These are phyloP conservation scores for Metschnikowia lunata DNA, from an alignment of 805 yeast species.

Conservation along the genomic window DNA sequence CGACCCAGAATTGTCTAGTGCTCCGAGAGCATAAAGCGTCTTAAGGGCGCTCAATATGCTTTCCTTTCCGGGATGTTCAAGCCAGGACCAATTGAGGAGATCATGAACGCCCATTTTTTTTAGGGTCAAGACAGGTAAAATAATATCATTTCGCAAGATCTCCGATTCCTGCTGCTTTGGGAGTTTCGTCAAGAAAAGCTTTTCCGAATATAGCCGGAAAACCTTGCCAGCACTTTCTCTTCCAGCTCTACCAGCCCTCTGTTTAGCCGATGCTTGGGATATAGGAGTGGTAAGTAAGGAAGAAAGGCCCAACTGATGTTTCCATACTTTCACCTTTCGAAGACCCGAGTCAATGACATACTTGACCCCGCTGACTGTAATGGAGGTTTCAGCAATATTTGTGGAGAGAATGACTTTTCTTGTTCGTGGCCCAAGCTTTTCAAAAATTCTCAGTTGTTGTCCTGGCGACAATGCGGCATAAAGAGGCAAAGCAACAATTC, in stretches of 20 bases:
- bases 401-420: slow-evolving; percentile 90
- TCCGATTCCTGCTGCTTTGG: slow-evolving; percentile 89
- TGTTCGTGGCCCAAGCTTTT: slow-evolving; percentile 54
- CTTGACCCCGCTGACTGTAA: slow-evolving; percentile 90
- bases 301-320: slow-evolving; percentile 88
- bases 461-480: slow-evolving; percentile 91
- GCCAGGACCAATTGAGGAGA: slow-evolving; percentile 85
- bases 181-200: slow-evolving; percentile 52
- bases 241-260: slow-evolving; percentile 98
- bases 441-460: slow-evolving; percentile 78
- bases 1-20: slow-evolving; percentile 69
- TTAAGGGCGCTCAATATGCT: slow-evolving; percentile 72
- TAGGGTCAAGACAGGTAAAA: slow-evolving; percentile 78
- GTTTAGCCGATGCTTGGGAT: slow-evolving; percentile 91
- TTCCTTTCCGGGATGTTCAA: slow-evolving; percentile 82
- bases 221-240: slow-evolving; percentile 91
- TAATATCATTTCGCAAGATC: slow-evolving; percentile 78
- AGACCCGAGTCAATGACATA: slow-evolving; percentile 92
- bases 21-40: slow-evolving; percentile 73
- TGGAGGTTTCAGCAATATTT: slow-evolving; percentile 96
- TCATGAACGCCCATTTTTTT: slow-evolving; percentile 82
- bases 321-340: slow-evolving; percentile 91
- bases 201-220: slow-evolving; percentile 75
- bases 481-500: slow-evolving; percentile 72
- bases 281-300: slow-evolving; percentile 88